These are phyloP conservation scores for Amborella trichopoda DNA, from an alignment of 164 flowering plant species.

Conservation along the genomic window DNA sequence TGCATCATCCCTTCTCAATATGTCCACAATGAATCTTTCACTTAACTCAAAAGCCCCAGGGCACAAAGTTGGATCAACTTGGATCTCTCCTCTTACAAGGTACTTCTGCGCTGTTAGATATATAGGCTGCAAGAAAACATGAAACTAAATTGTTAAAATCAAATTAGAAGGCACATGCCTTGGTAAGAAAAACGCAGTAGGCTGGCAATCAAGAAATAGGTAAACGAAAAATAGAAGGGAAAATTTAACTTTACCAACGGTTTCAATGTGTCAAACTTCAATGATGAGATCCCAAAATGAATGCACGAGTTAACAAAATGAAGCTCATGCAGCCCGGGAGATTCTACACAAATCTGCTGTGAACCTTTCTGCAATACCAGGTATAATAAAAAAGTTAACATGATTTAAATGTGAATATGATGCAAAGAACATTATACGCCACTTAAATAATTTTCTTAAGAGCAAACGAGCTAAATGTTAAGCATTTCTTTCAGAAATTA, in stretches of 20 bases:
- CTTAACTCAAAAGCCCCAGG: constrained; percentile 25
- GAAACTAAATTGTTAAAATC: background rate
- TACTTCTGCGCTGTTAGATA: constrained; percentile 76
- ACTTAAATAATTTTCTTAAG: background rate
- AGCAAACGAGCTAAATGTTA: background rate
- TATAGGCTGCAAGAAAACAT: constrained; percentile 44
- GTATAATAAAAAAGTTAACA: too few relatives aligned
- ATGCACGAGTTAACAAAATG: constrained; percentile 78
- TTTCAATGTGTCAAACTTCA: constrained; percentile 58
- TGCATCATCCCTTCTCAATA: constrained; percentile 28
- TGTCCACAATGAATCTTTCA: constrained; percentile 42
- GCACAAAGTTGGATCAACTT: constrained; percentile 29
- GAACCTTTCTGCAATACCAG: constrained; percentile 72
- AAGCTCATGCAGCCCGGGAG: constrained; percentile 81
- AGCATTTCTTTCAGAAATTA: background rate
- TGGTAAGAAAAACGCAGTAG: background rate
- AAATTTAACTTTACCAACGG: constrained; percentile 27
- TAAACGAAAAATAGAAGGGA: background rate
- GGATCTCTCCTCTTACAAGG: constrained; percentile 67
- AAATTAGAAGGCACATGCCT: background rate
- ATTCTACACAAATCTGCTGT: constrained; percentile 59
- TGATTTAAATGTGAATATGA: too few relatives aligned
- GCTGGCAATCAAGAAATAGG: constrained; percentile 2
- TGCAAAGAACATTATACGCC: background rate
- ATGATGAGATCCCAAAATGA: constrained; percentile 63